phyloP scores from a whole-genome alignment of 2,329 filamentous ascomycete species.

The Arthrinium puccinioides region DNA sequence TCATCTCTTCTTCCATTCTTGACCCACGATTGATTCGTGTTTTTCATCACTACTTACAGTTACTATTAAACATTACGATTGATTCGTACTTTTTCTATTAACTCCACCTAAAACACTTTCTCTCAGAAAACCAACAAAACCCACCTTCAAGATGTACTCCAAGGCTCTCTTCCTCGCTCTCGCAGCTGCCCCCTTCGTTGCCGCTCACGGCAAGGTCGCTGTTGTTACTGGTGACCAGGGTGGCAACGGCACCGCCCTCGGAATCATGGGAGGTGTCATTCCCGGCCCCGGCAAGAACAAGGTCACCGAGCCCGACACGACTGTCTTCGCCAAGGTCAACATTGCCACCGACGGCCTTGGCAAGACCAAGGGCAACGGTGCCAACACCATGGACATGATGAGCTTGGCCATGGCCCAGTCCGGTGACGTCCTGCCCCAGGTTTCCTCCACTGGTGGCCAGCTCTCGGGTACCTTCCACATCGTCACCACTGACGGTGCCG shows the following conservation, averaged over 20 bases:
- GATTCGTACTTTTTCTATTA: constrained; percentile 2
- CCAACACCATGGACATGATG: constrained; percentile 27
- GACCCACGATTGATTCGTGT: constrained; percentile 4
- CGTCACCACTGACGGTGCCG: constrained; percentile 34
- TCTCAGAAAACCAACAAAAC: too few species aligned
- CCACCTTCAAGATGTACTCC: constrained; percentile 8
- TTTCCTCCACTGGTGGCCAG: constrained; percentile 23
- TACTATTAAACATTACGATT: constrained; percentile 1
- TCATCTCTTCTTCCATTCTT: not conserved
- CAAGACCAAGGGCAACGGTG: constrained; percentile 25
- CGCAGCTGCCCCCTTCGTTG: constrained; percentile 18
- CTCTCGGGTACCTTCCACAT: constrained; percentile 29
- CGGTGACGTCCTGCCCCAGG: constrained; percentile 30
- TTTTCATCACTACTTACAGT: not conserved
- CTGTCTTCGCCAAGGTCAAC: constrained; percentile 30
- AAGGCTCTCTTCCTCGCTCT: constrained; percentile 13
- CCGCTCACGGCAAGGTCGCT: constrained; percentile 21
- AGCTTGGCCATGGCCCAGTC: constrained; percentile 25
- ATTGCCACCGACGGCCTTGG: constrained; percentile 30
- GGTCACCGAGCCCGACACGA: constrained; percentile 36
- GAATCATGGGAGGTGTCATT: constrained; percentile 30
- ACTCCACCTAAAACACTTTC: not conserved
- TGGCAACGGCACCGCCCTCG: constrained; percentile 31
- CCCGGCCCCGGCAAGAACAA: constrained; percentile 25
- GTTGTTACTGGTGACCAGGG: constrained; percentile 22